Evolutionary conservation across 2,329 filamentous ascomycete species (phyloP), one percentile per base, ranked within the genome.

Genomic region (Coniochaeta ligniaria): DNA sequence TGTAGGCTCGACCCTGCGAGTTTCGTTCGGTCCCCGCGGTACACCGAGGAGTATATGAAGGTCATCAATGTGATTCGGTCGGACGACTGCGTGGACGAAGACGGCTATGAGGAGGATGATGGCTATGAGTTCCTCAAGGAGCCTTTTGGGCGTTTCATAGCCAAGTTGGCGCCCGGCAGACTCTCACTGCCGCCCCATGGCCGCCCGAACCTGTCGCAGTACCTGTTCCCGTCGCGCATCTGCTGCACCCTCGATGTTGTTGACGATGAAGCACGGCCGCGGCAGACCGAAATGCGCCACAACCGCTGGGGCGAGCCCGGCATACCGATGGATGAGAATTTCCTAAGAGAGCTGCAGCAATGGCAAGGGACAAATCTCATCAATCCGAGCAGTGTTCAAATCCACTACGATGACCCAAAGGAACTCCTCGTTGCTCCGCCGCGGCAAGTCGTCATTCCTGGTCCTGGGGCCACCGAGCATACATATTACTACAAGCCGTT

Each of bases 11-110:
- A 54, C 20, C 58, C 60, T 16, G 12, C 12, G 11, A 5, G 12
- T 14, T 38, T 38, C 60, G 16, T 47, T 61, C 61, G 52, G 31
- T 63, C 59, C 9, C 61, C 63, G n/a, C n/a, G 52, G 33, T 33
- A 61, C 33, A 59, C 55, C 38, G 55, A 62, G 55, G 59, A 64
- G 60, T 63, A 65, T 61, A 62, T 62, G 36, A 63, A 62, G 33
- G 64, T 63, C 35, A 57, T 65, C 28, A 36, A 57, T 17, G 8
- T 57, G 31, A 28, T 63, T 2, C 61, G 61, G 20, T 63, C 57
- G 28, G 28, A 31, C 28, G 28, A 31, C 28, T 5, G 28, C 28
- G 28, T 31, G 28, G 28, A 31, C 28, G 28, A 31, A 5, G 28
- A 9, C 28, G 61, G 61, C 50, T 59, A 63, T 54, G 59, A 63